Evolutionary conservation across 768 basidiomycete species (phyloP), one percentile per base, ranked within the genome.

Genomic region (Leccinum rimulosum): DNA sequence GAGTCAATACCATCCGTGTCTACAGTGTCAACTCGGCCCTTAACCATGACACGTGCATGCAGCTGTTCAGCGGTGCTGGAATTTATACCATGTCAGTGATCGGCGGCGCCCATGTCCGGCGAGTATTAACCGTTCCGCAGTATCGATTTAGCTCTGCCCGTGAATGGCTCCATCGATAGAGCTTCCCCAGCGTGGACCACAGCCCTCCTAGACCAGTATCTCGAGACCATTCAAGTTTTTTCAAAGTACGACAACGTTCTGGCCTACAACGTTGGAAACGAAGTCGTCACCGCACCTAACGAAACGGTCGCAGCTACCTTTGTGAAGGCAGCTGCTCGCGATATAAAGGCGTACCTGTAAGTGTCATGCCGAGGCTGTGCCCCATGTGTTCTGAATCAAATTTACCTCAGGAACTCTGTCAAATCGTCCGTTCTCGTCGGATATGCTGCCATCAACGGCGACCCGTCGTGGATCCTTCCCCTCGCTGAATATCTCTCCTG

Each of bases 41-140:
- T 57, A 89, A 96, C 74, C 95, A 98, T 62, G 93, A 95, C 70
- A 75, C 75, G 1, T 98, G 95, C 74, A 96, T 98, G 95, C 73
- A 73, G 38, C 73, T 84, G 14, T 80, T 97, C 60, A 87, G 85
- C 65, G 72, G 74, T 22, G 92, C 92, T 38, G 88, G 88, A 28
- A 97, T 97, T 56, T 96, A 97, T 74, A 83, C 89, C 54, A 88
- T 96, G 94, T 95, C 62, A 68, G 89, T 77, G 1, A 15, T 45
- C 28, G 14, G 30, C 55, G 52, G 31, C 55, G 52, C 54, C 40
- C 61, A 53, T 28, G 50, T 43, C 31, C 53, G 40, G 51, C 19
- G 10, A 54, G 49, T 50, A 38, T 50, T 66, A 65, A 53, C 59
- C 57, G 45, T 57, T 9, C 9, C 54, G 3, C 63, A 97, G 94